Conservation (phyloP, 176 grass and related monocot genomes). For the Poa pratensis region DNA sequence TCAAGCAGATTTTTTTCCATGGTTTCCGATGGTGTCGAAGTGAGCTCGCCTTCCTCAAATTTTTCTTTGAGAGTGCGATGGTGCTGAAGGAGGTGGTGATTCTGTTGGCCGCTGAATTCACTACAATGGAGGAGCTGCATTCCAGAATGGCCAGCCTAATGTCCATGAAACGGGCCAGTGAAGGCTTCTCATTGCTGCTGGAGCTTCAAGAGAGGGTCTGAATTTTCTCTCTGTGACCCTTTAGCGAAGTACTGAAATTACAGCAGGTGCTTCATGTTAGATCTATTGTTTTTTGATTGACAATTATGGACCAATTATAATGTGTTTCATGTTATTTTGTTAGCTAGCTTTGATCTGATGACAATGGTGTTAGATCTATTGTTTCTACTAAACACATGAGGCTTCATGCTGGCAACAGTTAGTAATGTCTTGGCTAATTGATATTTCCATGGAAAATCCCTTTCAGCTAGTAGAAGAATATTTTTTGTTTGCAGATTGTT, state of each 20-base stretch:
- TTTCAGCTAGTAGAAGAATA: not conserved
- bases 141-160: not conserved
- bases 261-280: not conserved
- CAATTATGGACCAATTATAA: not conserved
- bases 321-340: not conserved
- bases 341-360: not conserved
- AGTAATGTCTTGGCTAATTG: not conserved
- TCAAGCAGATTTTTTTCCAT: not conserved
- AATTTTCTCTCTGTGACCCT: not conserved
- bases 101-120: not conserved
- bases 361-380: not conserved
- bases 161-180: not conserved
- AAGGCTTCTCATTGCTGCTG: not conserved
- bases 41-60: not conserved
- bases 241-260: not conserved
- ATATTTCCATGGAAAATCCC: not conserved
- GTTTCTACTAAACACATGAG: not conserved
- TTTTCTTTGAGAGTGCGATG: not conserved
- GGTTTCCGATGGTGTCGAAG: not conserved
- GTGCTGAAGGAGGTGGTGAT: not conserved
- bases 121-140: not conserved
- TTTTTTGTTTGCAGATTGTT: not conserved
- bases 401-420: not conserved
- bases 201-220: constrained; percentile 14
- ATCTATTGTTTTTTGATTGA: not conserved